A percentile compares a stretch with the other conserved stretches of the same genome.
Evolutionary conservation across 306 rosid species (phyloP).

Genomic region (Gleditsia sinensis): DNA sequence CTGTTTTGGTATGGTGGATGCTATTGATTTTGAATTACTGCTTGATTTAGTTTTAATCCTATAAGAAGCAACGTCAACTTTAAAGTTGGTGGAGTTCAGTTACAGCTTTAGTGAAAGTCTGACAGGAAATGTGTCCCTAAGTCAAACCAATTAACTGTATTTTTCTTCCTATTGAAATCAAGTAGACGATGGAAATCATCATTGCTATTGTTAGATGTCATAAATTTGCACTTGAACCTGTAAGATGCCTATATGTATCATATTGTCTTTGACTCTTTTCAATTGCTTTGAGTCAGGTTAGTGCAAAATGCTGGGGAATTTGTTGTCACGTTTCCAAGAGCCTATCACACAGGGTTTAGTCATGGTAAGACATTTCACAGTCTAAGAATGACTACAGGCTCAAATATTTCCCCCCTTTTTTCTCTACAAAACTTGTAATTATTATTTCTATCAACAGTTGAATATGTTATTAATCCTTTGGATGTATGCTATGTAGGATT

Average conservation of each 20-base stretch:
- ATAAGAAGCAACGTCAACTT: background rate
- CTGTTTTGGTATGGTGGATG: background rate
- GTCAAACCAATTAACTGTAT: background rate
- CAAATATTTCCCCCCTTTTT: background rate
- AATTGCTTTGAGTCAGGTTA: constrained; percentile 53
- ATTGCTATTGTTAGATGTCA: background rate
- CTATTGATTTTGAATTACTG: background rate
- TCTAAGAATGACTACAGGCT: constrained; percentile 1
- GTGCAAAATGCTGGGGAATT: constrained; percentile 88
- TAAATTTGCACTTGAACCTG: background rate
- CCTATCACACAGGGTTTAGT: constrained; percentile 86
- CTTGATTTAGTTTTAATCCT: background rate
- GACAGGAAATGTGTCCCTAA: background rate
- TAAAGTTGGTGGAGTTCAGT: background rate
- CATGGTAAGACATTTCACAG: constrained; percentile 59
- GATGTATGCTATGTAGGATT: constrained; percentile 48
- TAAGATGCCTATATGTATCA: constrained; percentile 25
- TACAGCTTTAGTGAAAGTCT: background rate
- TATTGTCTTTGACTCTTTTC: constrained; percentile 26
- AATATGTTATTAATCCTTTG: constrained; percentile 32
- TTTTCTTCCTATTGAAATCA: background rate
- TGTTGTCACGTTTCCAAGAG: constrained; percentile 89
- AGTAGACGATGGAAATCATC: background rate
- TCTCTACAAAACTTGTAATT: background rate
- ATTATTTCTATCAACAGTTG: constrained; percentile 4